phyloP scores from a whole-genome alignment of 352 stramenopile genomes.

The Pythium sukuiense region DNA sequence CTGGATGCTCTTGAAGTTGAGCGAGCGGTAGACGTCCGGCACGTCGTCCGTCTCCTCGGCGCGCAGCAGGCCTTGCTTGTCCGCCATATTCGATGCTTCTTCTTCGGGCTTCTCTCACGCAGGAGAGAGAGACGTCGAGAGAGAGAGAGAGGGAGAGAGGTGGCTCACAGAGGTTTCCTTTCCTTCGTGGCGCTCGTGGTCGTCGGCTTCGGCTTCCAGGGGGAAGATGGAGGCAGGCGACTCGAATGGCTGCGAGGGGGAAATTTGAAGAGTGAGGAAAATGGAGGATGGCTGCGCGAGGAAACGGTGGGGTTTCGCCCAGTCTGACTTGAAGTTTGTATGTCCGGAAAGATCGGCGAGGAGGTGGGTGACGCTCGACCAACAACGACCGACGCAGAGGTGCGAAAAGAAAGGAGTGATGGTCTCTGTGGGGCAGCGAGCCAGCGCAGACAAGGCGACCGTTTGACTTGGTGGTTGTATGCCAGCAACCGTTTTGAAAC shows the following conservation, averaged over 20 bases:
- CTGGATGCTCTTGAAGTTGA: slow-evolving; percentile 75
- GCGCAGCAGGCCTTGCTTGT: slow-evolving; percentile 35
- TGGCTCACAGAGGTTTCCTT: background rate
- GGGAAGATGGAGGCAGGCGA: background rate
- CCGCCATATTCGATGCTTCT: slow-evolving; percentile 19
- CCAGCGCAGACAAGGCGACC: background rate
- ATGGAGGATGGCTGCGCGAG: background rate
- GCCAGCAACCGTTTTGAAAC: slow-evolving; percentile 1
- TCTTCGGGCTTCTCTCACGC: no score
- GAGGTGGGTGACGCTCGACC: background rate
- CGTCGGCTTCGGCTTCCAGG: background rate
- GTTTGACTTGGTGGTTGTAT: background rate
- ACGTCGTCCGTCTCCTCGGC: slow-evolving; percentile 37
- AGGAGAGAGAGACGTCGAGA: background rate
- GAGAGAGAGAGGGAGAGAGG: background rate
- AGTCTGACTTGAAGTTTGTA: slow-evolving; percentile 2
- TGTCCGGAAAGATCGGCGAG: background rate
- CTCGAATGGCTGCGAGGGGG: background rate
- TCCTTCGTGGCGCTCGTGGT: background rate
- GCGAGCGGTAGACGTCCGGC: slow-evolving; percentile 61
- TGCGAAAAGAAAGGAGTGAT: background rate
- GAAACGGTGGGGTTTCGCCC: background rate
- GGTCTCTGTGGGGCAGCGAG: background rate
- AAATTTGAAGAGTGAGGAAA: background rate
- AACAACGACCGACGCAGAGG: background rate